Base-by-base conservation (phyloP, 2,329 filamentous ascomycete genomes). In the Fusarium verrucosum region DNA sequence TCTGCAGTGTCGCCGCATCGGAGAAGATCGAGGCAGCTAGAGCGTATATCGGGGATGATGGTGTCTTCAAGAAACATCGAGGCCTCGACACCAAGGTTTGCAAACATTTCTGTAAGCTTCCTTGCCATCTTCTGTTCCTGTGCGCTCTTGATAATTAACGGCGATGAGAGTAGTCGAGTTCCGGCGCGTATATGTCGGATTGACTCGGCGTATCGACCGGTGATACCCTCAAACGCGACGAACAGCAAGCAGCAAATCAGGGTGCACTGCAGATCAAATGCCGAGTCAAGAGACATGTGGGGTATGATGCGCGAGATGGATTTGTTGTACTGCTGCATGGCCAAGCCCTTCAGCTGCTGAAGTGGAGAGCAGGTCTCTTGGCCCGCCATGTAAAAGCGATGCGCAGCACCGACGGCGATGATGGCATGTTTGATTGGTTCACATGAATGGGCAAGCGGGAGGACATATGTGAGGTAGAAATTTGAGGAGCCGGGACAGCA, bases 231-330 rank as follows among this genome's bases (percentile, higher is more conserved):
- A 9, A 70, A 65, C 1, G 68, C 69, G 4, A 72, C 51, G 8
- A 72, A 71, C 2, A 72, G 19, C 0, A 72, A 35, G 25, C 70
- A 72, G 20, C 68, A 68, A 1, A 71, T 55, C 1, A 69, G 7
- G 1, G 67, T 67, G 16, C 59, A 61, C 20, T 69, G 67, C 6
- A 67, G 35, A 3, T 68, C 56, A 5, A 58, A 56, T 1, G 55
- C 19, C 1, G 62, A 52, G 3, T 59, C 23, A 3, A 62, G 38
- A 0, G 45, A 60, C 61, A 70, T 69, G 19, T 55, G 49, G 4
- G 56, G 63, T 20, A 69, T 42, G 22, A 69, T 69, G 0, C 43
- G 44, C 3, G 61, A 38, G 20, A 70, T 70, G 26, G 67, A 65
- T 9, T 63, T 70, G 46, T 68, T 68, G 23, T 70, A 70, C 37